A percentile compares a stretch with the other conserved stretches of the same genome.
Conservation (phyloP, 148 eudicot species). For the Selenicereus undatus region DNA sequence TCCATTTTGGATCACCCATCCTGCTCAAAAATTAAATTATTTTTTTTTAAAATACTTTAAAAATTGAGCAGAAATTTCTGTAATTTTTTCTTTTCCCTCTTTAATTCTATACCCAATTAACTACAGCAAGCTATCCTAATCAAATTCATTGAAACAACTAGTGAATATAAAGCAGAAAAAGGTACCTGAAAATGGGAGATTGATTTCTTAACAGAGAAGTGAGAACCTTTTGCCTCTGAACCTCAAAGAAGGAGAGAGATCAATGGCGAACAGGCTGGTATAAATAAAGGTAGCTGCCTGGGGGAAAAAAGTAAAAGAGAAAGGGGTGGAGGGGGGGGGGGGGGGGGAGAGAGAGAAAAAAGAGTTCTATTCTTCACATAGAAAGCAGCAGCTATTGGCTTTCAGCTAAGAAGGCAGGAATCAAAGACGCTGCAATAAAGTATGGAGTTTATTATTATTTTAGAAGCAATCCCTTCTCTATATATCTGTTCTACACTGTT, state of each 20-base stretch:
- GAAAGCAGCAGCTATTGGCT: conserved; percentile 22
- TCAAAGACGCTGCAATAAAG: not conserved
- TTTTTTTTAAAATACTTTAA: too few relatives aligned
- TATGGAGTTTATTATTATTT: not conserved
- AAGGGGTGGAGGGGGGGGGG: too few relatives aligned
- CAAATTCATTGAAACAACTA: not conserved
- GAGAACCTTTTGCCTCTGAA: not conserved
- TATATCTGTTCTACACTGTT: too few relatives aligned
- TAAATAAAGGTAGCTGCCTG: conserved; percentile 6
- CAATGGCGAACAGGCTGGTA: not conserved
- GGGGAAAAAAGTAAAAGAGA: not conserved
- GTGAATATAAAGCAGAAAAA: not conserved
- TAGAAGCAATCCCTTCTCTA: not conserved
- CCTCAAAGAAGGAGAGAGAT: not conserved
- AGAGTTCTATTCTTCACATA: not conserved
- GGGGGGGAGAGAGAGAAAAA: not conserved
- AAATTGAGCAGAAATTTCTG: not conserved
- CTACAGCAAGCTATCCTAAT: not conserved
- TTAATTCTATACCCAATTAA: too few relatives aligned
- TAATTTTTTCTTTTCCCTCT: too few relatives aligned
- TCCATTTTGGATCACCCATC: conserved; percentile 38
- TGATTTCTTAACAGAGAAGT: conserved; percentile 2
- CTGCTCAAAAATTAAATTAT: too few relatives aligned
- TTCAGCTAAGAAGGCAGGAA: conserved; percentile 17
- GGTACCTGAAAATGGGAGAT: conserved; percentile 15